These are phyloP conservation scores for Arthrobotrys entomopaga DNA, from an alignment of 2,329 filamentous ascomycete genomes.

Conservation along the genomic window DNA sequence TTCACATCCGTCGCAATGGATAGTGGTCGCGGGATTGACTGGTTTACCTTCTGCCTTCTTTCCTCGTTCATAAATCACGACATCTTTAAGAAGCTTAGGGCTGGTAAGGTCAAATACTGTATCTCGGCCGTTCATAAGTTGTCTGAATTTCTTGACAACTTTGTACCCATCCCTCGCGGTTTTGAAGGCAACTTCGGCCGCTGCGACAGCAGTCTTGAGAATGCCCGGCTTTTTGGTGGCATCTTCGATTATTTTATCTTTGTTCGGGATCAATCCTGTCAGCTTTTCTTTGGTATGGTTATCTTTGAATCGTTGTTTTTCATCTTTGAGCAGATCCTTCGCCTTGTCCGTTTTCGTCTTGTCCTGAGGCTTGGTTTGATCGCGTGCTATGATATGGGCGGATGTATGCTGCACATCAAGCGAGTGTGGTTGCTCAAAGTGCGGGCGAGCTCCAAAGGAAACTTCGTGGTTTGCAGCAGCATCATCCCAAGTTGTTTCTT, in stretches of 20 bases:
- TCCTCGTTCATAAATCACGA: not conserved
- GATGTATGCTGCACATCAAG: not conserved
- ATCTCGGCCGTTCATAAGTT: constrained; percentile 1
- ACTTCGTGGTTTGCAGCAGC: constrained; percentile 24
- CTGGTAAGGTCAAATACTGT: constrained; percentile 4
- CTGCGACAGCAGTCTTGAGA: not conserved
- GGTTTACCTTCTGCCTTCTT: not conserved
- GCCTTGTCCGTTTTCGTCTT: not conserved
- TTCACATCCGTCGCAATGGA: constrained; percentile 22
- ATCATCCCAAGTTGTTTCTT: constrained; percentile 23
- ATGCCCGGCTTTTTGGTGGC: not conserved
- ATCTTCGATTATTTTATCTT: not conserved
- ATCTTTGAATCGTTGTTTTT: not conserved
- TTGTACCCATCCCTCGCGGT: not conserved
- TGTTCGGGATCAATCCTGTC: not conserved
- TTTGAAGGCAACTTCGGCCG: not conserved
- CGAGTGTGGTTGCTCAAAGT: not conserved
- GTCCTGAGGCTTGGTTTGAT: not conserved
- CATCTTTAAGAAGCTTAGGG: constrained; percentile 3
- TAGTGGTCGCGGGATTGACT: not conserved
- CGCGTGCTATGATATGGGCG: not conserved
- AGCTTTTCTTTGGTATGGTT: not conserved
- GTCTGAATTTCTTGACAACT: not conserved
- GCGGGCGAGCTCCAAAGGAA: constrained; percentile 5
- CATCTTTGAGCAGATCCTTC: not conserved